These are phyloP conservation scores for Beauveria pseudobassiana DNA, from an alignment of 2,329 filamentous ascomycete species.

Conservation along the genomic window DNA sequence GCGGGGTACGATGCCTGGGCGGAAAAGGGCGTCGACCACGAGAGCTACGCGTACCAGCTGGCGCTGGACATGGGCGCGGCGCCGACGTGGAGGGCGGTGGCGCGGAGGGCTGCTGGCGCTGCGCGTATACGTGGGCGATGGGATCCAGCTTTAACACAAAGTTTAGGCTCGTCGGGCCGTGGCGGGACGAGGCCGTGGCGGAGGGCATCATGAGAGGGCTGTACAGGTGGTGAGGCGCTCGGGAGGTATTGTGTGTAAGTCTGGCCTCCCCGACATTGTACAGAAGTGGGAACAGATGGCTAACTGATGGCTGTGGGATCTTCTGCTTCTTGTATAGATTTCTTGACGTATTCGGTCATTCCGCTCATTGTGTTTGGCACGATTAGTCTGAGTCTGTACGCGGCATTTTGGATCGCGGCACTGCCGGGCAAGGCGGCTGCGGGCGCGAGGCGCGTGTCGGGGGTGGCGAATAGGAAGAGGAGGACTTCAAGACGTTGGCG, in stretches of 20 bases:
- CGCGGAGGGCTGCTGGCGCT: constrained; percentile 29
- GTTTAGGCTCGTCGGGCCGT: constrained; percentile 38
- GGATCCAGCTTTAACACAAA: constrained; percentile 43
- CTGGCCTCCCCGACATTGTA: background rate
- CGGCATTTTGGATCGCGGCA: background rate
- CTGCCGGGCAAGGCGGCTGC: background rate
- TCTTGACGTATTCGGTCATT: constrained; percentile 28
- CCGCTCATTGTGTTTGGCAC: constrained; percentile 29
- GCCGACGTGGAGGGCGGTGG: constrained; percentile 28
- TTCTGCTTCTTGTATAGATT: constrained; percentile 17
- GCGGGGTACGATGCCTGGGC: constrained; percentile 26
- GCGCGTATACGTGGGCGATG: constrained; percentile 39
- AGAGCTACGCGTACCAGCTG: constrained; percentile 42
- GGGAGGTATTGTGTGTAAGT: constrained; percentile 31
- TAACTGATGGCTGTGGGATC: background rate
- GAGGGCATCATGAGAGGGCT: constrained; percentile 31
- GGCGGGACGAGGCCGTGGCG: constrained; percentile 30
- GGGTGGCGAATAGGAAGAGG: background rate
- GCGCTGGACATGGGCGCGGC: constrained; percentile 39
- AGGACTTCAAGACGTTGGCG: background rate
- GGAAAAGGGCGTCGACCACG: constrained; percentile 39
- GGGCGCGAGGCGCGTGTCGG: background rate
- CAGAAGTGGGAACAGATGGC: background rate
- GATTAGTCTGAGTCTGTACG: constrained; percentile 23
- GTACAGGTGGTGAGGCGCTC: constrained; percentile 30